Base-by-base conservation (phyloP, 345 rosid genomes). In the Eucalyptus polyanthemos region DNA sequence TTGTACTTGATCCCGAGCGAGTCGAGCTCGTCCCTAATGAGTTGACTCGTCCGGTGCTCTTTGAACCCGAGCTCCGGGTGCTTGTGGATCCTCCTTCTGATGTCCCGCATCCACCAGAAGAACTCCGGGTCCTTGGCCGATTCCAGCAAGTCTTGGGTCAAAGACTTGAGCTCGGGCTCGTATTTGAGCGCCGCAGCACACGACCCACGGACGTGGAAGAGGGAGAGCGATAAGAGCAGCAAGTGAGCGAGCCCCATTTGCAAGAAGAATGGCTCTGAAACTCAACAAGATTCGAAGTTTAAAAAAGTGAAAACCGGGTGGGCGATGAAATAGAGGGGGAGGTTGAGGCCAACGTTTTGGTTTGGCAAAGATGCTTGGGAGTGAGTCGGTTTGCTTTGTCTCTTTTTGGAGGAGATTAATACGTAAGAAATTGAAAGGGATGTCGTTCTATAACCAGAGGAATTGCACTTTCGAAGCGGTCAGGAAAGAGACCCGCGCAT, bases 21-120 rank as follows among this genome's bases (percentile, higher is more conserved):
- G 81, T 96, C 96, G 69, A 96, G 93, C 94, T 94, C 96, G 56
- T 87, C 87, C 88, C 96, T 89, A 88, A 94, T 88, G 90, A 95
- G 93, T 87, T 94, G 90, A 69, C 96, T 96, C 51, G 97, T 95
- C 90, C 88, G 88, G 88, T 92, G 91, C 91, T 96, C 97, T 87
- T 96, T 92, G 81, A 96, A 96, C 27, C 96, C 98, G 7, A 93
- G 91, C 90, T 96, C 96, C 13, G 98, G 98, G 87, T 93, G 80
- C 93, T 94, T 91, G 86, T 94, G 98, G 25, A 95, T 92, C 90
- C 83, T 93, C 91, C 98, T 92, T 87, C 97, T 92, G 62, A 94
- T 88, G 45, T 91, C 95, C 91, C 91, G 92, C 94, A 94, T 92
- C 98, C 97, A 94, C 53, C 92, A 92, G 72, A 93, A 94, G 92